phyloP scores from a whole-genome alignment of 495 filamentous ascomycete species.

The Tuber borchii region DNA sequence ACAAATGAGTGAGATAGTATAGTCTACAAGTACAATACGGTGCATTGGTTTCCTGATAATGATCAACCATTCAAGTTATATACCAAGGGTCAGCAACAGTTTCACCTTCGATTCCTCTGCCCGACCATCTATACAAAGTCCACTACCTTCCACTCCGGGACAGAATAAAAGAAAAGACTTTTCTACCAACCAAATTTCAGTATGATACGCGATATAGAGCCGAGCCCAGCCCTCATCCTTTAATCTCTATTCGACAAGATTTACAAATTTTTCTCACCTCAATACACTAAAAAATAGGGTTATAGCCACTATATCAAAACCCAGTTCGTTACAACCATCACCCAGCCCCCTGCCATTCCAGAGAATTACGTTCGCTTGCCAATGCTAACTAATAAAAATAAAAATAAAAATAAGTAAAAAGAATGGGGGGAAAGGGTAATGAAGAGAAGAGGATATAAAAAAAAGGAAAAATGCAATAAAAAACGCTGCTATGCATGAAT shows the following conservation, averaged over 20 bases:
- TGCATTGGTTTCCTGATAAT: neutral
- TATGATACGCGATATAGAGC: neutral
- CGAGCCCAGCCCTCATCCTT: neutral
- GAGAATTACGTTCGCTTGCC: neutral
- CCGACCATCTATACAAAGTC: neutral
- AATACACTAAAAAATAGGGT: neutral
- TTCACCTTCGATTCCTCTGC: neutral
- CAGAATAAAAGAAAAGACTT: neutral
- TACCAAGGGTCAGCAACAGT: neutral
- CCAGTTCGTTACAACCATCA: neutral
- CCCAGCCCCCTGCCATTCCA: neutral
- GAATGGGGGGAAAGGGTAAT: neutral
- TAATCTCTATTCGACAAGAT: neutral
- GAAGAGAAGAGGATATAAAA: neutral
- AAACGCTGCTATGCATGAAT: neutral
- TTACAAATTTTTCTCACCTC: neutral
- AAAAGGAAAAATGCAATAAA: neutral
- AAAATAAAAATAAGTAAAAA: neutral
- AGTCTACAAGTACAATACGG: neutral
- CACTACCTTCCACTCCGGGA: neutral
- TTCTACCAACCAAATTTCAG: neutral
- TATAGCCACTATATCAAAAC: neutral
- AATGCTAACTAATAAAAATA: neutral
- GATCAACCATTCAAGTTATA: neutral
- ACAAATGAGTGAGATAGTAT: too few relatives aligned